phyloP scores from a whole-genome alignment of 2,329 filamentous ascomycete genomes.

The Fusarium musae region DNA sequence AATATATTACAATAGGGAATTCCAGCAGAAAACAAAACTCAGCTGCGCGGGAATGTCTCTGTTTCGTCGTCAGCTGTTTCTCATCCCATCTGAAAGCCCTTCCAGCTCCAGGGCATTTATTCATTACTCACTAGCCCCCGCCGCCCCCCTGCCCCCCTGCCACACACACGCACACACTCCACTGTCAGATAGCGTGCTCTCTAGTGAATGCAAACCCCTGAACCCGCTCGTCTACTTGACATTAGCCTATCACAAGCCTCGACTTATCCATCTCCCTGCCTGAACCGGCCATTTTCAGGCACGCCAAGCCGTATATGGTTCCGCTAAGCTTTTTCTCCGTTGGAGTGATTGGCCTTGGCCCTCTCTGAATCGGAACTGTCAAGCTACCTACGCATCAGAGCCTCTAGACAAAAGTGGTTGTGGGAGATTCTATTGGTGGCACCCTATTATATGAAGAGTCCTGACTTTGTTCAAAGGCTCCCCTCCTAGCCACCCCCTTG shows the following conservation, averaged over 20 bases:
- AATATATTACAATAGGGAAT: neutral
- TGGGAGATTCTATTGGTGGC: neutral
- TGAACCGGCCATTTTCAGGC: conserved; percentile 22
- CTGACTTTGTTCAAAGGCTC: neutral
- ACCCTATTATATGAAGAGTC: neutral
- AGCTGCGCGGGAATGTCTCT: conserved; percentile 5
- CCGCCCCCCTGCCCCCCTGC: neutral
- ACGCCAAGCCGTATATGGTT: conserved; percentile 15
- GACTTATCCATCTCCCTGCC: conserved; percentile 15
- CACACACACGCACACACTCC: conserved; percentile 3
- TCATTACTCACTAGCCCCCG: neutral
- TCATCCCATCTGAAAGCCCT: conserved; percentile 14
- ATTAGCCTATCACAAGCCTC: neutral
- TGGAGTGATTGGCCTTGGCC: conserved; percentile 19
- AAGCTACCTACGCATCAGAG: conserved; percentile 23
- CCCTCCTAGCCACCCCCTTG: neutral
- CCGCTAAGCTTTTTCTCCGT: conserved; percentile 25
- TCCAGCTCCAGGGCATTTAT: neutral
- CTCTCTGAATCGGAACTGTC: conserved; percentile 1
- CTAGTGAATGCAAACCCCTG: conserved; percentile 21
- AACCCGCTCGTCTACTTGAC: neutral
- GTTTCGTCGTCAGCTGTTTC: conserved; percentile 21
- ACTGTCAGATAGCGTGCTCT: conserved; percentile 15
- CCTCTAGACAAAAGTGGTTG: neutral
- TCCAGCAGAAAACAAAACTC: neutral